phyloP scores from a whole-genome alignment of 2,329 filamentous ascomycete genomes.

The Neofusicoccum parvum region DNA sequence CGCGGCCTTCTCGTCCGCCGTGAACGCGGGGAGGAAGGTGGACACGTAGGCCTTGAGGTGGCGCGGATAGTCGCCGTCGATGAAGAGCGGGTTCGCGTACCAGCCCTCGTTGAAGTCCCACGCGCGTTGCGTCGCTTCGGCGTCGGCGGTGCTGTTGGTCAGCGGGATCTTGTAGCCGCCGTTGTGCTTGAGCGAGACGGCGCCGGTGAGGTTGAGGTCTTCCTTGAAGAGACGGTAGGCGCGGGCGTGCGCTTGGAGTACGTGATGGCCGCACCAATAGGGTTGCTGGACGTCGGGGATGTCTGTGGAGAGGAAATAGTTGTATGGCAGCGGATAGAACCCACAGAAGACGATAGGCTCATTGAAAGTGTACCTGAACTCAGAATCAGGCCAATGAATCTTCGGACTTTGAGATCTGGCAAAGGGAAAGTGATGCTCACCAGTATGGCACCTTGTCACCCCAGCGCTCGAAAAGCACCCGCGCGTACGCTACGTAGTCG shows the following conservation, averaged over 20 bases:
- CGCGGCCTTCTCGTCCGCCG: slow-evolving; percentile 33
- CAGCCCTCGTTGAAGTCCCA: slow-evolving; percentile 45
- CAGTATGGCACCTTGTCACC: slow-evolving; percentile 41
- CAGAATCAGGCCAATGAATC: no score
- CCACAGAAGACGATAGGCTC: slow-evolving; percentile 41
- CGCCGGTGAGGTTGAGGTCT: slow-evolving; percentile 41
- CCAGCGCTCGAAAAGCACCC: slow-evolving; percentile 41
- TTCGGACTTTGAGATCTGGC: no score
- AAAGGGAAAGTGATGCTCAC: no score
- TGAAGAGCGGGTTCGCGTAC: slow-evolving; percentile 47
- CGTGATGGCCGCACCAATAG: slow-evolving; percentile 40
- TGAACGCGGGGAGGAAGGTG: slow-evolving; percentile 36
- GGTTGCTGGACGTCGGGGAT: slow-evolving; percentile 38
- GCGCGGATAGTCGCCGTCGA: slow-evolving; percentile 48
- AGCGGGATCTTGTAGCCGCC: slow-evolving; percentile 41
- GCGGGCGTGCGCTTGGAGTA: slow-evolving; percentile 40
- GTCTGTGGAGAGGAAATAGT: slow-evolving; percentile 40
- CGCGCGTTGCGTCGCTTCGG: slow-evolving; percentile 35
- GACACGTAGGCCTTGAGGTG: slow-evolving; percentile 41
- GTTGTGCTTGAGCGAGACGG: slow-evolving; percentile 41
- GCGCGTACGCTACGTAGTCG: slow-evolving; percentile 48
- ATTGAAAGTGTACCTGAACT: slow-evolving; percentile 44
- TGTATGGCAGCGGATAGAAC: neutral
- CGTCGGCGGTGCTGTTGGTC: slow-evolving; percentile 38
- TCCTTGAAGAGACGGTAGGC: slow-evolving; percentile 46